A percentile compares a stretch with the other conserved stretches of the same genome.
Evolutionary conservation across 257 asterid species (phyloP).

Genomic region (Nicotiana sylvestris): DNA sequence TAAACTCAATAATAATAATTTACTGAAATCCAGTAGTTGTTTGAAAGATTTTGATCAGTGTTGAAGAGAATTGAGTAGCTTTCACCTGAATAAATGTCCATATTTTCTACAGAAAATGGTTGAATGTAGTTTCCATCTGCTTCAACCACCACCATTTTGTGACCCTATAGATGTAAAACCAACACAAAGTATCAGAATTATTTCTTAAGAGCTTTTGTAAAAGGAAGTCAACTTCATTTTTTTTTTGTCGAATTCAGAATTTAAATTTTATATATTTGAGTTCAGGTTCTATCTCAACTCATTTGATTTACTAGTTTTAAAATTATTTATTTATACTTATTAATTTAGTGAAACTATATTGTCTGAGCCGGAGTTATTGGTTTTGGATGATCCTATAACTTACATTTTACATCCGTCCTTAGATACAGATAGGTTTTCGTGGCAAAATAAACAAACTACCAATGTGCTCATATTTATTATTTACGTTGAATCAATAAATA

Average conservation of each 20-base stretch:
- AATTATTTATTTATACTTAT: too few species aligned
- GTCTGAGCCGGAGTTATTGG: too few species aligned
- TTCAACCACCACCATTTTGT: conserved; percentile 68
- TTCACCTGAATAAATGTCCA: conserved; percentile 84
- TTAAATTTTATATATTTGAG: too few species aligned
- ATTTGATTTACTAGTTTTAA: too few species aligned
- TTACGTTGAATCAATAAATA: not conserved
- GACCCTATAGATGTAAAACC: conserved; percentile 33
- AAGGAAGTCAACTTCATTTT: too few species aligned
- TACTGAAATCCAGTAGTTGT: conserved; percentile 58
- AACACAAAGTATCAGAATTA: too few species aligned
- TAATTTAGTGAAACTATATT: too few species aligned
- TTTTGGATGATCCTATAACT: too few species aligned
- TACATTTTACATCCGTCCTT: too few species aligned
- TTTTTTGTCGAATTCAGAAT: too few species aligned
- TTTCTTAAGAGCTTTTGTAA: too few species aligned
- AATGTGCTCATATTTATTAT: not conserved
- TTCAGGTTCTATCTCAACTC: too few species aligned
- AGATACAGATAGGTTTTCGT: not conserved
- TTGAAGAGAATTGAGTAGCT: conserved; percentile 65
- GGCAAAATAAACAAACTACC: not conserved
- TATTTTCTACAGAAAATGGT: conserved; percentile 50
- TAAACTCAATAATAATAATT: not conserved
- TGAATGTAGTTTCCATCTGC: conserved; percentile 76
- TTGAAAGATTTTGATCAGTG: conserved; percentile 48